These are phyloP conservation scores for Alternaria sp. DNA, from an alignment of 2,329 filamentous ascomycete genomes.

Conservation along the genomic window DNA sequence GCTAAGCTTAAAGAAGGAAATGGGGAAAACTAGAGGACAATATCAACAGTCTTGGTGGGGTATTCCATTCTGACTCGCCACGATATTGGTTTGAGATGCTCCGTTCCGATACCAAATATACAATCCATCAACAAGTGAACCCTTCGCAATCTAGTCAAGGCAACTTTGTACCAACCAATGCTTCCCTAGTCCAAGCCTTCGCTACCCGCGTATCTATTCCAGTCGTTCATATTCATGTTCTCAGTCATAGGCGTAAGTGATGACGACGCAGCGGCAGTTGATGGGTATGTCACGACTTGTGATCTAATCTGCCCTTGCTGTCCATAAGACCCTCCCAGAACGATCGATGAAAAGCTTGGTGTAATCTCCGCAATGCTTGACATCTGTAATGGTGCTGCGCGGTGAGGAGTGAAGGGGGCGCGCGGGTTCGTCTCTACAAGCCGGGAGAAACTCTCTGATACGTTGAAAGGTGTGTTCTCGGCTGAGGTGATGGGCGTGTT, in stretches of 20 bases:
- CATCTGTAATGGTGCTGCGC: not conserved
- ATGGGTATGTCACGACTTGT: not conserved
- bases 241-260: not conserved
- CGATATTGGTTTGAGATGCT: not conserved
- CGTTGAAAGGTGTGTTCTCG: not conserved
- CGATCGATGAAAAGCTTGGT: not conserved
- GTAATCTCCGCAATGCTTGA: not conserved
- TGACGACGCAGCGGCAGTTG: not conserved
- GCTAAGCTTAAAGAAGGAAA: not conserved
- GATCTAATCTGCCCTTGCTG: not conserved
- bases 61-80: not conserved
- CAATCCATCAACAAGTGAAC: not conserved
- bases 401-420: not conserved
- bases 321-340: not conserved
- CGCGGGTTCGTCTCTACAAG: too few species aligned
- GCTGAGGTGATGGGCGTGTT: not conserved
- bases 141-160: not conserved
- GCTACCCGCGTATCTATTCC: not conserved
- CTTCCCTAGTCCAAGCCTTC: not conserved
- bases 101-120: not conserved
- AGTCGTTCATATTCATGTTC: slow-evolving; percentile 1
- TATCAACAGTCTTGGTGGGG: not conserved
- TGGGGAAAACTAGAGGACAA: not conserved
- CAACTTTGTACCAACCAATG: not conserved
- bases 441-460: not conserved